These are phyloP conservation scores for Suillus hirtellus DNA, from an alignment of 768 basidiomycete species.

Conservation along the genomic window DNA sequence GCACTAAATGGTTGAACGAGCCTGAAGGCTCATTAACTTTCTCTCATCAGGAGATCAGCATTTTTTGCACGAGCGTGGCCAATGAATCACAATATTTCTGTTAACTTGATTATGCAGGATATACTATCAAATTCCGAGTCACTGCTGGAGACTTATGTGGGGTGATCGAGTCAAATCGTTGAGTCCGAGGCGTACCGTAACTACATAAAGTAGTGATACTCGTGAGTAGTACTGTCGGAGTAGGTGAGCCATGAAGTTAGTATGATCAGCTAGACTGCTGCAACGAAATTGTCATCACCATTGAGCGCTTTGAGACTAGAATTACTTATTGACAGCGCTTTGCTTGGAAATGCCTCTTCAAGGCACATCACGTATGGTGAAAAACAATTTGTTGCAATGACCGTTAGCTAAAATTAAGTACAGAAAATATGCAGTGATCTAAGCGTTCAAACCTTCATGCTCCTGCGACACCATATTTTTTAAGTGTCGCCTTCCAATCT, in stretches of 20 bases:
- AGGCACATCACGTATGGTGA: not conserved
- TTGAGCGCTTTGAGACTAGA: not conserved
- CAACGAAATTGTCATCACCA: not conserved
- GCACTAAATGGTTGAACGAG: not conserved
- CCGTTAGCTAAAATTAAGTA: not conserved
- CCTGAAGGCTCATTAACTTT: too few species aligned
- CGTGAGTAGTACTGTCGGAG: not conserved
- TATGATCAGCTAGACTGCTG: not conserved
- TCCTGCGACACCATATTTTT: constrained; percentile 65
- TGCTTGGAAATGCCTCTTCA: not conserved
- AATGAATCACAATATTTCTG: too few species aligned
- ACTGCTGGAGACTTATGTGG: not conserved
- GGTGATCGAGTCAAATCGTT: not conserved
- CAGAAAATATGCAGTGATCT: not conserved
- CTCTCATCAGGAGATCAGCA: not conserved
- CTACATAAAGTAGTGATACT: not conserved
- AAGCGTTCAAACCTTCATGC: constrained; percentile 15
- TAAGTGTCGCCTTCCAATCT: constrained; percentile 60
- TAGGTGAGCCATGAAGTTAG: not conserved
- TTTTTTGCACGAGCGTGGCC: not conserved
- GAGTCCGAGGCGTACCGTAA: not conserved
- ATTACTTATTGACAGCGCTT: not conserved
- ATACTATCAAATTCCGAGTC: not conserved
- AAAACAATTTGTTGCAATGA: not conserved
- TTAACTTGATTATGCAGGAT: not conserved